These are phyloP conservation scores for Beauveria pseudobassiana DNA, from an alignment of 2,329 filamentous ascomycete genomes.

Conservation along the genomic window DNA sequence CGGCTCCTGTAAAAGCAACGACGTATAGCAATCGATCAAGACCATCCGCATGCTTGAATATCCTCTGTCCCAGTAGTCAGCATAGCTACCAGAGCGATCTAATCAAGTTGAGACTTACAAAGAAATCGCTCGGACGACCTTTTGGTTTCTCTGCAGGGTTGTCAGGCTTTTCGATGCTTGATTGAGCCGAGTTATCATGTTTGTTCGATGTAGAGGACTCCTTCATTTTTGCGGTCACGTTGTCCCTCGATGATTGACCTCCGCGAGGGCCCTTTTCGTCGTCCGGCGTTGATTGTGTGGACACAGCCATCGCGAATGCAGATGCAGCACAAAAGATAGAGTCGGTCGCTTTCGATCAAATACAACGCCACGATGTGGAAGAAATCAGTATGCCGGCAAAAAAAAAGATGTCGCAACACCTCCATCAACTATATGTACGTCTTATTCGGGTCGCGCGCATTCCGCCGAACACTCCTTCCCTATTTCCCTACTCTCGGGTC, in stretches of 20 bases:
- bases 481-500: not conserved
- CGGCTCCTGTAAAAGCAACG: not conserved
- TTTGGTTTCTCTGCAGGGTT: not conserved
- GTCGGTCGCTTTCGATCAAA: not conserved
- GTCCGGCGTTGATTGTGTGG: not conserved
- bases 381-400: not conserved
- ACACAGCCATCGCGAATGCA: not conserved
- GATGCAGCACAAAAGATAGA: not conserved
- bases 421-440: not conserved
- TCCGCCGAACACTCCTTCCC: not conserved
- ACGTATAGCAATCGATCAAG: not conserved
- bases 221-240: not conserved
- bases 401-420: not conserved
- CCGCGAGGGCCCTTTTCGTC: not conserved
- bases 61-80: not conserved
- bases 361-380: not conserved
- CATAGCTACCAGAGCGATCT: not conserved
- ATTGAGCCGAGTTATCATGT: not conserved
- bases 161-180: not conserved
- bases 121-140: not conserved
- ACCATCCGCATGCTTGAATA: constrained; percentile 1
- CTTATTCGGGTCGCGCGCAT: not conserved
- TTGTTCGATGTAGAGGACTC: not conserved
- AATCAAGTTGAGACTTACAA: not conserved
- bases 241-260: not conserved